These are phyloP conservation scores for Cercospora zeae-maydis DNA, from an alignment of 2,329 filamentous ascomycete species.

Conservation along the genomic window DNA sequence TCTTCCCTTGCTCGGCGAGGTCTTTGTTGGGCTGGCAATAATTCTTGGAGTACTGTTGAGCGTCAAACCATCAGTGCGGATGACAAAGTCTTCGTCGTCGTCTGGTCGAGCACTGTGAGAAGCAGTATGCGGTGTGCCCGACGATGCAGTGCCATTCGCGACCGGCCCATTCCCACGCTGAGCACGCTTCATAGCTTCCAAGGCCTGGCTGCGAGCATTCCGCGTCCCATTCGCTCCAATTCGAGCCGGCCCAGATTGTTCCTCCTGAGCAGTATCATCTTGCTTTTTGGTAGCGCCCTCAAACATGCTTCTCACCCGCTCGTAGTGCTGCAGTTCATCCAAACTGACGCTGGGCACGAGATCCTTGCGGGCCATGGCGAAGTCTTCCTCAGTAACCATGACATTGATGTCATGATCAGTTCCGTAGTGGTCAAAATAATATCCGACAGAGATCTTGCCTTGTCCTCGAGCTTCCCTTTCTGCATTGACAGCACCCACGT, in stretches of 20 bases:
- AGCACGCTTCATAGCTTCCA: constrained; percentile 21
- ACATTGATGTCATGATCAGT: constrained; percentile 79
- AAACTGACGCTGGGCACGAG: constrained; percentile 90
- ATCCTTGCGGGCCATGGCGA: constrained; percentile 74
- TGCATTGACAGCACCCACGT: constrained; percentile 68
- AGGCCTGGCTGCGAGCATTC: constrained; percentile 10
- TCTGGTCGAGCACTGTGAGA: constrained; percentile 8
- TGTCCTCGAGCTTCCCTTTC: constrained; percentile 31
- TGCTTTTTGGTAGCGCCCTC: constrained; percentile 58
- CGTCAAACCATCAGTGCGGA: constrained; percentile 39
- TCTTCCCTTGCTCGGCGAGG: constrained; percentile 32
- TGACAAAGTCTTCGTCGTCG: constrained; percentile 42
- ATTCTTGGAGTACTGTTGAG: constrained; percentile 23
- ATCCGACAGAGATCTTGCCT: constrained; percentile 68
- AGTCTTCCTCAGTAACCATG: constrained; percentile 85
- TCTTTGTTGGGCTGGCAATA: constrained; percentile 29
- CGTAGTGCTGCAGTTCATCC: constrained; percentile 88
- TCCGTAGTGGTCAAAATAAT: constrained; percentile 93
- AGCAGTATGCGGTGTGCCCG: background rate
- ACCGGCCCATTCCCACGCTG: constrained; percentile 3
- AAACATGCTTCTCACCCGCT: constrained; percentile 75
- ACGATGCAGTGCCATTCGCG: background rate
- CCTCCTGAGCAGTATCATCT: constrained; percentile 30
- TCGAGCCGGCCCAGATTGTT: background rate
- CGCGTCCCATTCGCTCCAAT: constrained; percentile 4